Evolutionary conservation across 495 filamentous ascomycete genomes (phyloP).

Genomic region (Penicillium canariense): DNA sequence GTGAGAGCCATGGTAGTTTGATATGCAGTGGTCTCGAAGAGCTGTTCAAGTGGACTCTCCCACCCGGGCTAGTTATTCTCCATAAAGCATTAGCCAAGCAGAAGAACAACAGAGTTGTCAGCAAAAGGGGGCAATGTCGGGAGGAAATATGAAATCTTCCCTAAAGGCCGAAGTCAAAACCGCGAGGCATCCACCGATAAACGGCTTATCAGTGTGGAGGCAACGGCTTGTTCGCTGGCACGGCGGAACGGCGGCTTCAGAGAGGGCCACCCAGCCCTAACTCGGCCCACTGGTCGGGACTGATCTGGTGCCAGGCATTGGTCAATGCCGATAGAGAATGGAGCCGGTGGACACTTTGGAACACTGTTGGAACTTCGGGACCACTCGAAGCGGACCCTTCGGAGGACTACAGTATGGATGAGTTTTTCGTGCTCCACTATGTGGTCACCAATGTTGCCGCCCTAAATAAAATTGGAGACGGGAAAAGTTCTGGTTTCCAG

Average conservation of each 20-base stretch:
- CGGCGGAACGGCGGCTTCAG: neutral
- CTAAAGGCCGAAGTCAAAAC: neutral
- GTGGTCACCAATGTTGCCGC: neutral
- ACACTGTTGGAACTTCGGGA: neutral
- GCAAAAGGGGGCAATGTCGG: neutral
- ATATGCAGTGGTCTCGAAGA: neutral
- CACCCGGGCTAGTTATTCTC: neutral
- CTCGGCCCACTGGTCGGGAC: neutral
- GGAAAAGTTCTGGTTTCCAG: neutral
- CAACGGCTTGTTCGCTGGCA: neutral
- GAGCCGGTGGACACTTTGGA: neutral
- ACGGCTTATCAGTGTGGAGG: neutral
- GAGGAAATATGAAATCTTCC: neutral
- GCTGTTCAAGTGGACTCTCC: neutral
- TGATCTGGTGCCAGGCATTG: neutral
- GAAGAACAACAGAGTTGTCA: neutral
- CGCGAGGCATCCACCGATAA: neutral
- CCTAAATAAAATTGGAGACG: neutral
- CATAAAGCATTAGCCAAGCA: neutral
- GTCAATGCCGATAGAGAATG: neutral
- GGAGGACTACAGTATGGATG: neutral
- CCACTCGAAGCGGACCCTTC: neutral
- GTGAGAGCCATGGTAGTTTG: neutral
- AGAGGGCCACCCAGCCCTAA: neutral
- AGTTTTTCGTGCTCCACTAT: conserved; percentile 1